phyloP scores from a whole-genome alignment of 2,329 filamentous ascomycete species.

The Claviceps pazoutovae region DNA sequence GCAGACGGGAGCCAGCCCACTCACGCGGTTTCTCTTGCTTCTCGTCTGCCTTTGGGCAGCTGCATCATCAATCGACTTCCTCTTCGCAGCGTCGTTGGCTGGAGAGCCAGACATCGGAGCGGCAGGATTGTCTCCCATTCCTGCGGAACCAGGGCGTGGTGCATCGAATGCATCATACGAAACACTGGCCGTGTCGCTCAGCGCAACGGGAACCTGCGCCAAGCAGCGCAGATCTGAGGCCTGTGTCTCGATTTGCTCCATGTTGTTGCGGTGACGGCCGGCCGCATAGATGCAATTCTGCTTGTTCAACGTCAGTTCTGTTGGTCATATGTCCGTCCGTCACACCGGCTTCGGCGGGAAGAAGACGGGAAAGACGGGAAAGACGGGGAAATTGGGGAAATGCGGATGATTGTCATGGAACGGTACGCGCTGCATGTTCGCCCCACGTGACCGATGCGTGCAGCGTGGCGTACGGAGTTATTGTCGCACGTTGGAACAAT shows the following conservation, averaged over 20 bases:
- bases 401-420: no score
- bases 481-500: no score
- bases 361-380: no score
- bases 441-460: no score
- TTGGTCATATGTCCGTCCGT: background rate
- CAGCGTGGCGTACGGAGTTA: no score
- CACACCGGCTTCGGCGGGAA: background rate
- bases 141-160: conserved; percentile 22
- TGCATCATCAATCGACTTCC: conserved; percentile 29
- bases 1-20: conserved; percentile 13
- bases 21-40: conserved; percentile 45
- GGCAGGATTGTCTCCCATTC: conserved; percentile 37
- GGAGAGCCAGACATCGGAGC: conserved; percentile 1
- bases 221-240: conserved; percentile 40
- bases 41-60: conserved; percentile 38
- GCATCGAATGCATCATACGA: conserved; percentile 22
- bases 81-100: conserved; percentile 17
- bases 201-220: conserved; percentile 23
- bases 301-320: background rate
- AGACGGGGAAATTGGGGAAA: no score
- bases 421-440: no score
- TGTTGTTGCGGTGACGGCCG: conserved; percentile 13
- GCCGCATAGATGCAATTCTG: background rate
- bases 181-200: conserved; percentile 17
- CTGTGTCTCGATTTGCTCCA: conserved; percentile 42